phyloP scores from a whole-genome alignment of 257 asterid species.

The Petunia secreta region DNA sequence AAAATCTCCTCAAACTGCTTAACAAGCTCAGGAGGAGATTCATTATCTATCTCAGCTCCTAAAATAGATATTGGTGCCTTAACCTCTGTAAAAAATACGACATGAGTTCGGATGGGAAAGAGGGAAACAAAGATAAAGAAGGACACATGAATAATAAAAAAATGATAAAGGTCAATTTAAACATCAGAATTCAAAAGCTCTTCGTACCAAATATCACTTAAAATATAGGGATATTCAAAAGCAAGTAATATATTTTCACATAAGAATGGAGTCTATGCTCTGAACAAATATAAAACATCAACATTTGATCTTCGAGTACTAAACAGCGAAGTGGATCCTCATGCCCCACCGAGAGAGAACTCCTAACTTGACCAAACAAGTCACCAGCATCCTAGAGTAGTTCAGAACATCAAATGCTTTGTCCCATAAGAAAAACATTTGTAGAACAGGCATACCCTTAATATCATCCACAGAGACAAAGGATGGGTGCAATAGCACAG shows the following conservation, averaged over 20 bases:
- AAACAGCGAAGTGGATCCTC: neutral
- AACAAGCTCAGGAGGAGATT: conserved; percentile 56
- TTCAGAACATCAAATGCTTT: neutral
- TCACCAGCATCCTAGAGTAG: neutral
- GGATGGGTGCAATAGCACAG: conserved; percentile 59
- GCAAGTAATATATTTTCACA: neutral
- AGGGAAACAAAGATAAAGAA: neutral
- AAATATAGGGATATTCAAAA: neutral
- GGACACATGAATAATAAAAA: neutral
- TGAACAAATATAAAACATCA: neutral
- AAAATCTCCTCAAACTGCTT: conserved; percentile 56
- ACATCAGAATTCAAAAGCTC: neutral
- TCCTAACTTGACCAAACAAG: neutral
- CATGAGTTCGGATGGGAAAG: neutral
- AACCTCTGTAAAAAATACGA: conserved; percentile 46
- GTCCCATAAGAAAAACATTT: neutral
- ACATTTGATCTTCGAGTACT: neutral
- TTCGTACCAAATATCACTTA: neutral
- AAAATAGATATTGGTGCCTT: conserved; percentile 56
- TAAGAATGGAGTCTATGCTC: neutral
- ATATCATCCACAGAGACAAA: conserved; percentile 55
- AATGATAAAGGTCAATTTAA: neutral
- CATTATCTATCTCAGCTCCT: conserved; percentile 60
- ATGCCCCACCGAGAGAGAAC: neutral
- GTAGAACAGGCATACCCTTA: conserved; percentile 42